Percentiles rank a stretch among this genome's conserved stretches.
phyloP scores from a whole-genome alignment of 2,329 filamentous ascomycete species.

The Phaeomoniella chlamydospora region DNA sequence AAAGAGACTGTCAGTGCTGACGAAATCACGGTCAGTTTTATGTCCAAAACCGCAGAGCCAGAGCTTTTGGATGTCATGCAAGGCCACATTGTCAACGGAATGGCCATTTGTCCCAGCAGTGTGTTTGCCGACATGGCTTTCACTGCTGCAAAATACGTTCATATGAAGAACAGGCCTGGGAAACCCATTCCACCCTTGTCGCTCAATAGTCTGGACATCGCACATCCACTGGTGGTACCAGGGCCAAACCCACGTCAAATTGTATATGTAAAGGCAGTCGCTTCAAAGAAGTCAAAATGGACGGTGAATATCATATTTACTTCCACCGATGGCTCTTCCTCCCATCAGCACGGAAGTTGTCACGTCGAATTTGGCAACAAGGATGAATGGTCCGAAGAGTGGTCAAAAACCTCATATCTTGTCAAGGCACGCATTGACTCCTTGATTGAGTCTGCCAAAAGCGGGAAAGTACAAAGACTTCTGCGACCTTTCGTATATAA shows the following conservation, averaged over 20 bases:
- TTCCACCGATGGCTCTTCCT: slow-evolving; percentile 4
- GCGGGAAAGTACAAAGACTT: slow-evolving; percentile 8
- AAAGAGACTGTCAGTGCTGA: slow-evolving; percentile 4
- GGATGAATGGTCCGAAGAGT: slow-evolving; percentile 1
- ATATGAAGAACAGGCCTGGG: slow-evolving; percentile 19
- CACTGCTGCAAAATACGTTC: slow-evolving; percentile 13
- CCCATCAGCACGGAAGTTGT: slow-evolving; percentile 1
- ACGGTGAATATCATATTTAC: slow-evolving; percentile 6
- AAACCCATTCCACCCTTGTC: slow-evolving; percentile 17
- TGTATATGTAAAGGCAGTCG: slow-evolving; percentile 4
- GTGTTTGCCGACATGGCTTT: slow-evolving; percentile 15
- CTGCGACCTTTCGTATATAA: slow-evolving; percentile 15
- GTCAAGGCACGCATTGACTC: not conserved
- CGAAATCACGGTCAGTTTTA: slow-evolving; percentile 4
- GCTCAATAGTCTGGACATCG: slow-evolving; percentile 19
- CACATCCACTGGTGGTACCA: slow-evolving; percentile 48
- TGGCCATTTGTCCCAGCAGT: slow-evolving; percentile 11
- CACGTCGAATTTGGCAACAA: not conserved
- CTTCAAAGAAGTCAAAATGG: slow-evolving; percentile 9
- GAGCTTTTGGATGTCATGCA: slow-evolving; percentile 8
- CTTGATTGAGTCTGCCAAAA: not conserved
- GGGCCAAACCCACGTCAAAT: too few relatives aligned
- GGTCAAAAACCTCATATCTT: not conserved
- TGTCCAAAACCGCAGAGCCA: slow-evolving; percentile 8
- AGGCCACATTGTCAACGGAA: slow-evolving; percentile 13